Evolutionary conservation across 495 filamentous ascomycete species (phyloP).

Genomic region (Delitschia confertaspora): DNA sequence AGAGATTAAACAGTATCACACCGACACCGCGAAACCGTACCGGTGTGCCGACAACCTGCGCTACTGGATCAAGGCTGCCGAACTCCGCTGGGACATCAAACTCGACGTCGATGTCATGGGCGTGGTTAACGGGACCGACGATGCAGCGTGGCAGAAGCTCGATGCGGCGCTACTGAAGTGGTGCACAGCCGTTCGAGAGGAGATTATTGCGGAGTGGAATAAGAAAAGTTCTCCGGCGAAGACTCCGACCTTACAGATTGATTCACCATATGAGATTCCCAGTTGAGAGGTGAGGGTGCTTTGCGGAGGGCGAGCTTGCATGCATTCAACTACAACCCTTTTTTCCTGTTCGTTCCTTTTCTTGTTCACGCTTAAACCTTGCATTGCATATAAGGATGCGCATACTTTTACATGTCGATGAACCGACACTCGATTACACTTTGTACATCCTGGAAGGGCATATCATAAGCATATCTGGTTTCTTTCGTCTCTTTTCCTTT

Average conservation of each 20-base stretch:
- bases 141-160: slow-evolving; percentile 65
- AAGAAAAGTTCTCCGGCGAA: slow-evolving; percentile 31
- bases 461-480: too few species aligned
- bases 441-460: too few species aligned
- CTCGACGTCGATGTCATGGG: slow-evolving; percentile 79
- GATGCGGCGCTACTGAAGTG: slow-evolving; percentile 72
- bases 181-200: slow-evolving; percentile 66
- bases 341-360: too few species aligned
- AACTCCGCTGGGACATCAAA: slow-evolving; percentile 85
- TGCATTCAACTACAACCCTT: too few species aligned
- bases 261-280: slow-evolving; percentile 20
- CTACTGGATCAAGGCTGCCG: slow-evolving; percentile 92
- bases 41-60: slow-evolving; percentile 85
- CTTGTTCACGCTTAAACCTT: too few species aligned
- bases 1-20: slow-evolving; percentile 80
- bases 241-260: slow-evolving; percentile 27
- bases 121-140: slow-evolving; percentile 61
- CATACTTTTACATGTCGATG: too few species aligned
- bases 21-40: slow-evolving; percentile 88
- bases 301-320: too few species aligned
- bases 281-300: neutral
- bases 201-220: slow-evolving; percentile 58
- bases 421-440: too few species aligned
- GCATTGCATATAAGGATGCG: too few species aligned
- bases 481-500: too few species aligned